Conservation (phyloP, 1,139 yeast genomes). For the Candida buenavistaensis region DNA sequence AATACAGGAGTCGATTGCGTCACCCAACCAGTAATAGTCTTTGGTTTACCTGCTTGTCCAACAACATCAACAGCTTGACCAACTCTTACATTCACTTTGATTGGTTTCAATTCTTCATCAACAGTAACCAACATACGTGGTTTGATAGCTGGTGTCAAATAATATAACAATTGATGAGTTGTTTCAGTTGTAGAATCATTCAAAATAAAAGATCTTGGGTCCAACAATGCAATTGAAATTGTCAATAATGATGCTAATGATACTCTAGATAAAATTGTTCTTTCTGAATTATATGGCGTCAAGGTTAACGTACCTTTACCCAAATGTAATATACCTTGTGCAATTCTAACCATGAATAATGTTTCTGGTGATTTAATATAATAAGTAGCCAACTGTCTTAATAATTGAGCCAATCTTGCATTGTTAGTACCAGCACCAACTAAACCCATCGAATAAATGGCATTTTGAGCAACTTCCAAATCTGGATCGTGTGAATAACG, state of each 20-base stretch:
- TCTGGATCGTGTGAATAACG: slow-evolving; percentile 96
- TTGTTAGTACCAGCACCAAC: slow-evolving; percentile 99
- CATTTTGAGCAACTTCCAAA: slow-evolving; percentile 90
- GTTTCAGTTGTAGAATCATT: slow-evolving; percentile 53
- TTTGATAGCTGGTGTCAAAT: slow-evolving; percentile 83
- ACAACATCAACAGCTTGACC: slow-evolving; percentile 99
- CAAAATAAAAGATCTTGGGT: slow-evolving; percentile 72
- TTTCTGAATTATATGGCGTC: slow-evolving; percentile 87
- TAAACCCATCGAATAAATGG: slow-evolving; percentile 95
- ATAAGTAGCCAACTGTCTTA: slow-evolving; percentile 92
- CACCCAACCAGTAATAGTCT: slow-evolving; percentile 99
- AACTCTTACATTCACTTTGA: slow-evolving; percentile 94
- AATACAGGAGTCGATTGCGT: slow-evolving; percentile 97
- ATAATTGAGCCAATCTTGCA: slow-evolving; percentile 93
- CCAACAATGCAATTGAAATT: slow-evolving; percentile 78
- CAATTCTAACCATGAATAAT: slow-evolving; percentile 87
- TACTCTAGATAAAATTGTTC: slow-evolving; percentile 83
- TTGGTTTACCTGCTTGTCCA: slow-evolving; percentile 98
- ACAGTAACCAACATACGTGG: slow-evolving; percentile 94
- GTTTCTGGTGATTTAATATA: slow-evolving; percentile 90
- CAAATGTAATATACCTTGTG: slow-evolving; percentile 91
- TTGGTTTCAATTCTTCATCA: slow-evolving; percentile 81
- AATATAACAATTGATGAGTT: slow-evolving; percentile 76
- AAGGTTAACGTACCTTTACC: slow-evolving; percentile 95
- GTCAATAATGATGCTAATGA: slow-evolving; percentile 90